These are phyloP conservation scores for Saturnispora saitoi DNA, from an alignment of 805 yeast genomes.

Conservation along the genomic window DNA sequence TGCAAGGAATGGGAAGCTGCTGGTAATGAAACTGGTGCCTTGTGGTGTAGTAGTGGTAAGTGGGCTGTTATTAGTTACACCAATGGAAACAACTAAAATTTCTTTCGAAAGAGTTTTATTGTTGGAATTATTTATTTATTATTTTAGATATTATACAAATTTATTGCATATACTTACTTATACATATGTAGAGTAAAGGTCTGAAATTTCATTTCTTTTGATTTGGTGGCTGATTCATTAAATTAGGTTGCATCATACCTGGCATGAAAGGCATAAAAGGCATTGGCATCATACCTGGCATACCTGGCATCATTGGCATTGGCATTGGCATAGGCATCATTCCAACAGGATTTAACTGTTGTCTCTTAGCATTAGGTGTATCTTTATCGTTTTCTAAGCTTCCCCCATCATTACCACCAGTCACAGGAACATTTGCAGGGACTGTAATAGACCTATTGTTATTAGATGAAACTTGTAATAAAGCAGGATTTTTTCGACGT, in stretches of 20 bases:
- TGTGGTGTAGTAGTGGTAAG: slow-evolving; percentile 86
- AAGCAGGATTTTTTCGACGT: slow-evolving; percentile 11
- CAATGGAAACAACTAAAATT: slow-evolving; percentile 24
- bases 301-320: slow-evolving; percentile 19
- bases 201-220: neutral
- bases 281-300: slow-evolving; percentile 21
- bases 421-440: neutral
- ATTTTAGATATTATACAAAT: neutral
- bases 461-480: neutral
- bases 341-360: slow-evolving; percentile 12
- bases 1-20: slow-evolving; percentile 44
- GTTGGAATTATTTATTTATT: neutral
- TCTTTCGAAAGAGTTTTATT: neutral
- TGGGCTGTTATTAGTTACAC: slow-evolving; percentile 82
- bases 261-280: slow-evolving; percentile 26
- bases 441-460: neutral
- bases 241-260: neutral
- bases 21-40: slow-evolving; percentile 57
- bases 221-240: neutral
- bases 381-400: neutral
- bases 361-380: slow-evolving; percentile 15
- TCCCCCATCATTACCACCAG: neutral
- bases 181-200: neutral
- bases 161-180: neutral
- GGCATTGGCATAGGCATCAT: slow-evolving; percentile 10